Evolutionary conservation across 2,329 filamentous ascomycete genomes (phyloP).

Genomic region (Fusarium coicis): DNA sequence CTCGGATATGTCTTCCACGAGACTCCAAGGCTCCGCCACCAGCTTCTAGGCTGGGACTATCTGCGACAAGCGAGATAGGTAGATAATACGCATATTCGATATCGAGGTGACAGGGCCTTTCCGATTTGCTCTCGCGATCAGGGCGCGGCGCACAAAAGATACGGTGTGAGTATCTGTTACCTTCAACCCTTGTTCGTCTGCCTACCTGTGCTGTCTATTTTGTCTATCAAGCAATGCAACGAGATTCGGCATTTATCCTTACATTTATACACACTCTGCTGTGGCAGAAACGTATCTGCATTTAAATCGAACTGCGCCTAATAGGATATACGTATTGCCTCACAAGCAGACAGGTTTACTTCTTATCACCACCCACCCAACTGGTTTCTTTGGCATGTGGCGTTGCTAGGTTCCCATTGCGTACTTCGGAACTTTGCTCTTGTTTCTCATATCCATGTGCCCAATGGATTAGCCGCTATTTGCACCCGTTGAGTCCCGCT

Average conservation of each 20-base stretch:
- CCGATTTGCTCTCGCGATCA: slow-evolving; percentile 23
- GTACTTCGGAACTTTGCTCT: background rate
- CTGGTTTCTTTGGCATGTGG: slow-evolving; percentile 36
- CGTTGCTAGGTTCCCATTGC: slow-evolving; percentile 38
- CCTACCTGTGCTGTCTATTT: background rate
- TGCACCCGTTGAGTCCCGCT: slow-evolving; percentile 36
- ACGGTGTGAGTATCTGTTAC: slow-evolving; percentile 37
- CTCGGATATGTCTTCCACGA: slow-evolving; percentile 8
- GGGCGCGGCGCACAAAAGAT: slow-evolving; percentile 37
- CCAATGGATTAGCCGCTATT: slow-evolving; percentile 26
- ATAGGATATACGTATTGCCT: background rate
- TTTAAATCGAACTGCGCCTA: slow-evolving; percentile 17
- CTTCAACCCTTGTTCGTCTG: slow-evolving; percentile 8
- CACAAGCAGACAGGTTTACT: slow-evolving; percentile 17
- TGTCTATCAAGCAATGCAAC: slow-evolving; percentile 30
- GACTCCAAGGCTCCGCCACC: slow-evolving; percentile 10
- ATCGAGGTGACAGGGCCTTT: slow-evolving; percentile 15
- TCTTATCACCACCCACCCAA: slow-evolving; percentile 28
- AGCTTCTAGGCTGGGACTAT: slow-evolving; percentile 13
- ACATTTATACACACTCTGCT: background rate
- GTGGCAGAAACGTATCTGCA: background rate
- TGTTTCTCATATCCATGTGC: slow-evolving; percentile 18
- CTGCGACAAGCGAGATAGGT: slow-evolving; percentile 35
- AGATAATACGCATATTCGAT: slow-evolving; percentile 20
- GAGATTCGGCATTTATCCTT: slow-evolving; percentile 23